These are phyloP conservation scores for Phytophthora cryptogea DNA, from an alignment of 352 stramenopile species.

Conservation along the genomic window DNA sequence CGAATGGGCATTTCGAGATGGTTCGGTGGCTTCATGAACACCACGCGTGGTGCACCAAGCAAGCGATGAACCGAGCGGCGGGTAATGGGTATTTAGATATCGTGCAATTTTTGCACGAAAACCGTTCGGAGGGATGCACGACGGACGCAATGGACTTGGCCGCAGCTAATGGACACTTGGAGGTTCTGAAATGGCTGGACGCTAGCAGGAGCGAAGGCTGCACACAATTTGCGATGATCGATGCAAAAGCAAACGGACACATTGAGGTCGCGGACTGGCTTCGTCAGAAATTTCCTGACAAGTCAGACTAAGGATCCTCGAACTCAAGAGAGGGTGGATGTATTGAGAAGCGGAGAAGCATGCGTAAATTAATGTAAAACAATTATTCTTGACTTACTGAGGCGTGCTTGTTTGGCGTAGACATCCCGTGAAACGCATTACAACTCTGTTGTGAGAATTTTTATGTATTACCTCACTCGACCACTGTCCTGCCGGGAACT, in stretches of 20 bases:
- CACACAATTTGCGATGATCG: constrained; percentile 22
- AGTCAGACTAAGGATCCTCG: background rate
- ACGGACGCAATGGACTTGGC: constrained; percentile 22
- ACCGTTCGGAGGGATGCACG: constrained; percentile 18
- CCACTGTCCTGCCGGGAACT: too few relatives aligned
- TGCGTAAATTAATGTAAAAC: background rate
- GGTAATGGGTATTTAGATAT: constrained; percentile 25
- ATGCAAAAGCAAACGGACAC: constrained; percentile 12
- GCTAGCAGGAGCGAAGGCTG: constrained; percentile 21
- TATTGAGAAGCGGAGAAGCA: background rate
- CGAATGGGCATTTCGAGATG: constrained; percentile 35
- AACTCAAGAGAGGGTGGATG: background rate
- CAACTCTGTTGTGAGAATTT: too few relatives aligned
- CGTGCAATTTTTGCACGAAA: constrained; percentile 24
- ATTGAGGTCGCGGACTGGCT: constrained; percentile 9
- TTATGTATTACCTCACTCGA: too few relatives aligned
- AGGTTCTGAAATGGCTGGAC: constrained; percentile 24
- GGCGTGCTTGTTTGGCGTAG: too few relatives aligned
- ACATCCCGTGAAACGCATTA: too few relatives aligned
- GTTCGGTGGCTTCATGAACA: constrained; percentile 32
- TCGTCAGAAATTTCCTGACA: constrained; percentile 5
- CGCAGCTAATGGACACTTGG: constrained; percentile 25
- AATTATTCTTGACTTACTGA: too few relatives aligned
- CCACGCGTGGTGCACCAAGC: constrained; percentile 19
- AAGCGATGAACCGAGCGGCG: constrained; percentile 20